Evolutionary conservation across 768 basidiomycete genomes (phyloP).

Genomic region (Termitomyces sp.): DNA sequence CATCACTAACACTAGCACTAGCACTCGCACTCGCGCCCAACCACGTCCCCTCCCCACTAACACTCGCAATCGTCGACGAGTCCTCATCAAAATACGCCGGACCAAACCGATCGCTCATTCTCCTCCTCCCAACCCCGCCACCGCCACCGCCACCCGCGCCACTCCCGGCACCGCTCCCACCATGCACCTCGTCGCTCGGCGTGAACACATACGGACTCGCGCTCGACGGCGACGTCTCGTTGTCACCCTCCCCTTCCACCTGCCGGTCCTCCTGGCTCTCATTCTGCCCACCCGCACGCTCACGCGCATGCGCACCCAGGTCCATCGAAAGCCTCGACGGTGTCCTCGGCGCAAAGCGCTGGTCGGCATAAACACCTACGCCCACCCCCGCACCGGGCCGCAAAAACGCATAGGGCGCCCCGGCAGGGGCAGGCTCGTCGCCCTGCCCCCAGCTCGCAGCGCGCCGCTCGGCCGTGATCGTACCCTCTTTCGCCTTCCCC

Average conservation of each 20-base stretch:
- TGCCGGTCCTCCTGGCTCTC: too few relatives aligned
- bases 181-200: slow-evolving; percentile 1
- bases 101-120: slow-evolving; percentile 12
- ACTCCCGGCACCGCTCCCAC: not conserved
- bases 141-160: not conserved
- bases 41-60: not conserved
- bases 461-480: slow-evolving; percentile 41
- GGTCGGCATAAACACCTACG: slow-evolving; percentile 9
- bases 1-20: not conserved
- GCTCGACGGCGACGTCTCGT: not conserved
- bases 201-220: not conserved
- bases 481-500: not conserved
- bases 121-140: not conserved
- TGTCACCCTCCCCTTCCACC: not conserved
- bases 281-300: too few relatives aligned
- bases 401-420: slow-evolving; percentile 34
- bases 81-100: slow-evolving; percentile 37
- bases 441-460: slow-evolving; percentile 62
- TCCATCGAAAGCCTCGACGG: slow-evolving; percentile 11
- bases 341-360: slow-evolving; percentile 11
- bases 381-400: slow-evolving; percentile 29
- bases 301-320: not conserved
- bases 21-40: not conserved
- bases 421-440: slow-evolving; percentile 30
- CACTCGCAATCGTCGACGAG: slow-evolving; percentile 48